Base-by-base conservation (phyloP, 176 grass and related monocot species). In the Aegilops tauschii region DNA sequence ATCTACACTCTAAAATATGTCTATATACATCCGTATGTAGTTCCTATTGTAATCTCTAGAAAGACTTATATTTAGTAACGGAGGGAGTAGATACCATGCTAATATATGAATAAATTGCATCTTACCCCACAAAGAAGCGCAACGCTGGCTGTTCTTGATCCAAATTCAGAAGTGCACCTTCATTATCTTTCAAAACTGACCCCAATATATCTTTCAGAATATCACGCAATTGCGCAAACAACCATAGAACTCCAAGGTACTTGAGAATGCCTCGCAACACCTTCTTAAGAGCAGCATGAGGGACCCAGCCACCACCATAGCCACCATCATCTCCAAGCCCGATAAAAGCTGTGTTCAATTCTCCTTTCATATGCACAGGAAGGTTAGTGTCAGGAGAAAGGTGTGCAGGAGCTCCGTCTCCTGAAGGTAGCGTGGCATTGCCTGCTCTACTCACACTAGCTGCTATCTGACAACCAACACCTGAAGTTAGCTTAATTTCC, bases 101-200 rank as follows among this genome's bases (percentile, higher is more conserved):
- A 74, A 75, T 83, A 82, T 83, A 82, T 12, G 18, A 82, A 56
- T 80, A 84, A 78, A 63, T 47, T 85, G 49, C 35, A 67, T 75
- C 86, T 96, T 95, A 98, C 95, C 95, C 95, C 25, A 98, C 95
- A 72, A 95, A 98, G 75, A 98, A 98, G 36, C 95, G 95, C 86
- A 98, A 80, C 25, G 95, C 95, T 49, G 95, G 95, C 79, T 98
- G 95, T 86, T 98, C 95, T 81, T 93, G 95, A 89, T 98, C 95
- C 90, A 98, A 93, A 95, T 98, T 98, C 73, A 98, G 70, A 82
- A 95, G 96, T 45, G 91, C 88, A 21, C 96, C 93, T 86, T 95
- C 93, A 79, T 98, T 98, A 29, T 98, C 93, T 91, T 94, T 98
- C 81, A 98, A 91, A 86, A 98, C 86, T 73, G 96, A 98, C 37